A percentile compares a stretch with the other conserved stretches of the same genome.
These are phyloP conservation scores for Dalbergia oliveri DNA, from an alignment of 306 rosid genomes.

Conservation along the genomic window DNA sequence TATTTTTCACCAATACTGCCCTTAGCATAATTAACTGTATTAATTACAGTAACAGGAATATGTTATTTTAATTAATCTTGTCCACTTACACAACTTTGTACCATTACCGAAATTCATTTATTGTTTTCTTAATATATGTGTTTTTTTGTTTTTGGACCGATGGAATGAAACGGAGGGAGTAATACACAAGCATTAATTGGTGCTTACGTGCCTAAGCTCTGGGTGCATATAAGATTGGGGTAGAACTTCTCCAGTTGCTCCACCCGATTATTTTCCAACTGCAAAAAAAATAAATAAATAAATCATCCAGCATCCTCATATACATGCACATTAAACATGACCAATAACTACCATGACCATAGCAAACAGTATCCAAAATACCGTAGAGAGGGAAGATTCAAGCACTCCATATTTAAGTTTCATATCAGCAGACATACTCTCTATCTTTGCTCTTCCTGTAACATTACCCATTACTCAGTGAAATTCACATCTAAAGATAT, in stretches of 20 bases:
- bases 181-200: constrained; percentile 38
- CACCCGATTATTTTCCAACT: constrained; percentile 82
- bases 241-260: constrained; percentile 90
- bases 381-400: constrained; percentile 81
- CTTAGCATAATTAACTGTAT: too few species aligned
- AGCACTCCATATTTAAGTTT: constrained; percentile 76
- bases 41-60: too few species aligned
- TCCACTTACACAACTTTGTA: too few species aligned
- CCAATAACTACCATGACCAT: constrained; percentile 7
- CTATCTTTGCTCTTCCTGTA: constrained; percentile 80
- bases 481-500: constrained; percentile 34
- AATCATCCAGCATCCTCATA: constrained; percentile 36
- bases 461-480: constrained; percentile 43
- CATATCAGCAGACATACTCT: constrained; percentile 64
- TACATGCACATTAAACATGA: constrained; percentile 33
- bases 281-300: constrained; percentile 49
- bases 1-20: too few species aligned
- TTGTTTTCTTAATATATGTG: too few species aligned
- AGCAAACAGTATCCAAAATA: constrained; percentile 46
- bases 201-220: constrained; percentile 86
- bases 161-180: too few species aligned
- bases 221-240: constrained; percentile 92
- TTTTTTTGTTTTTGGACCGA: too few species aligned
- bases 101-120: too few species aligned
- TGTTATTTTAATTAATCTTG: too few species aligned